Evolutionary conservation across 1,139 yeast genomes (phyloP).

Genomic region (Scheffersomyces illinoinensis): DNA sequence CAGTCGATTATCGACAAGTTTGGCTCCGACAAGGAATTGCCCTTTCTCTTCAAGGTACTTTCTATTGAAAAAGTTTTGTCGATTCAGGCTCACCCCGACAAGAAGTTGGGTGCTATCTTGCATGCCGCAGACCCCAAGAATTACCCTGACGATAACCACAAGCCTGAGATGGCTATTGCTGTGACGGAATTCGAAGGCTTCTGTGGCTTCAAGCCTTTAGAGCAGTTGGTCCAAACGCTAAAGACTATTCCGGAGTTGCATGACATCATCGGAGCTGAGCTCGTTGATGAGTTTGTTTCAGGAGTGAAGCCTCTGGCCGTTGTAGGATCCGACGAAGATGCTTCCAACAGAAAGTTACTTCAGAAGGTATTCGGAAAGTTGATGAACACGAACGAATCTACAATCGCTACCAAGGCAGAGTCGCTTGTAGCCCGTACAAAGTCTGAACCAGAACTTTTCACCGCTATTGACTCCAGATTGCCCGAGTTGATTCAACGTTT

Average conservation of each 20-base stretch:
- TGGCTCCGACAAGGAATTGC: constrained; percentile 70
- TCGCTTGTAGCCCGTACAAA: constrained; percentile 64
- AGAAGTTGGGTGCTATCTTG: constrained; percentile 71
- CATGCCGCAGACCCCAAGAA: constrained; percentile 85
- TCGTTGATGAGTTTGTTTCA: constrained; percentile 51
- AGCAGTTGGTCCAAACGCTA: constrained; percentile 68
- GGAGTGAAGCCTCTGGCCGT: constrained; percentile 50
- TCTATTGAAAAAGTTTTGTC: constrained; percentile 90
- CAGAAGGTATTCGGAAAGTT: constrained; percentile 76
- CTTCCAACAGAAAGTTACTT: constrained; percentile 59
- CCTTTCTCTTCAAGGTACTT: constrained; percentile 90
- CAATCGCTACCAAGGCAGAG: constrained; percentile 56
- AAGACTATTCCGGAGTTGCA: constrained; percentile 72
- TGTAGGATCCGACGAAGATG: constrained; percentile 48
- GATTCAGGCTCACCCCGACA: constrained; percentile 98
- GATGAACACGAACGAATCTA: constrained; percentile 71
- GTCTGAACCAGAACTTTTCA: constrained; percentile 49
- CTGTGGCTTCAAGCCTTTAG: constrained; percentile 95
- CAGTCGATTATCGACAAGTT: constrained; percentile 61
- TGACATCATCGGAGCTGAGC: constrained; percentile 65
- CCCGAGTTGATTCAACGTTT: constrained; percentile 75
- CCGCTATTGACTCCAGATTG: constrained; percentile 46
- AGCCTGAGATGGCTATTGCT: constrained; percentile 99
- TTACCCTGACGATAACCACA: constrained; percentile 97
- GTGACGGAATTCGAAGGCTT: constrained; percentile 94